Evolutionary conservation across 1,139 yeast species (phyloP), one percentile per base, ranked within the genome.

Genomic region (Pichia sp.): DNA sequence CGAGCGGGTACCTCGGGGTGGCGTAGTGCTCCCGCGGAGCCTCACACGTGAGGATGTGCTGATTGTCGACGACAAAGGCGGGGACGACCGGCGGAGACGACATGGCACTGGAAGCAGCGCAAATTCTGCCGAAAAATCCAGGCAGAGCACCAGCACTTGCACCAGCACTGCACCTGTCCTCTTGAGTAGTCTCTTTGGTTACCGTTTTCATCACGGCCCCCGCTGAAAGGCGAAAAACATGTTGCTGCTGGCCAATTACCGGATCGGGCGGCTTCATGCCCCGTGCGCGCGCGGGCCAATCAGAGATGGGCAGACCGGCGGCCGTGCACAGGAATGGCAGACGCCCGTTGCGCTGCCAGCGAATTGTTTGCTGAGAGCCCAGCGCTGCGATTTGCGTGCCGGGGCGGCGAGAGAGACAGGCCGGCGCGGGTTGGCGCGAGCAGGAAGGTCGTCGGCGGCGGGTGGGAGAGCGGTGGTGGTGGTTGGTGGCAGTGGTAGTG

Each of bases 1-100:
- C 57, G 29, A 32, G 61, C 52, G 30, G 71, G 62, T 46, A 62
- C 54, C 2, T 58, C 31, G 59, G 70, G 63, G 45, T 73, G 10
- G 8, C 7, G 42, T 58, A 67, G 16, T 40, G 43, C 10, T 8
- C 29, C 10, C 16, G 30, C 16, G 46, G 19, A 23, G 26, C 30
- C 11, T 16, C 26, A 4, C 36, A 41, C 11, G 34, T 36, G 11
- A 26, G 40, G 4, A 32, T 13, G 16, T 34, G 16, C 30, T 47
- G 44, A 8, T 11, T 23, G 8, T 34, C 31, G 8, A 19, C 29
- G 15, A 38, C 19, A 1, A n/a, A 4, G 1, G 52, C 29, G 15
- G 40, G 13, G 15, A 13, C 40, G 10, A 36, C n/a, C 40, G 40
- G 10, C 40, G 15, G 15, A 36, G 40, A 15, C 13, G 40, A 13